These are phyloP conservation scores for Erysimum cheiranthoides DNA, from an alignment of 345 rosid species.

Conservation along the genomic window DNA sequence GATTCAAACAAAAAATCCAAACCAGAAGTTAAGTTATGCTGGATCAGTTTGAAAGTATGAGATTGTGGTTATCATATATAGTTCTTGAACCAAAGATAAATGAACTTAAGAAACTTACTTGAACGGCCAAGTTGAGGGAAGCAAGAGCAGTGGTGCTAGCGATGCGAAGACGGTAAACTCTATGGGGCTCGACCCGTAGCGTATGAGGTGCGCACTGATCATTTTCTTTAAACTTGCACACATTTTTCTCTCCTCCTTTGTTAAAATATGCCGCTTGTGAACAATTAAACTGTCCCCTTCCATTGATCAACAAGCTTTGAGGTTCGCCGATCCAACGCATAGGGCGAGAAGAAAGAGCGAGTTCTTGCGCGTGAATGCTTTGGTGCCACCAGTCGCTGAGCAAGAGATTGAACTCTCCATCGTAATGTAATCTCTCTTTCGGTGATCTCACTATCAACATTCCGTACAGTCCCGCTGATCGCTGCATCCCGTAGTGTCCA, in stretches of 20 bases:
- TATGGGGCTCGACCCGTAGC: slow-evolving; percentile 55
- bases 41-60: no score
- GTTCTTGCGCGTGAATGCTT: slow-evolving; percentile 62
- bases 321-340: slow-evolving; percentile 87
- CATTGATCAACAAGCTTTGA: slow-evolving; percentile 63
- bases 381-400: slow-evolving; percentile 92
- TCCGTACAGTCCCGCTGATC: slow-evolving; percentile 81
- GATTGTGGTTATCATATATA: no score
- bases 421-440: slow-evolving; percentile 62
- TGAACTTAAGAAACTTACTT: slow-evolving; percentile 43
- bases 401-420: slow-evolving; percentile 62
- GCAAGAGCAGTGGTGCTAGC: slow-evolving; percentile 79
- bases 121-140: slow-evolving; percentile 71
- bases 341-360: slow-evolving; percentile 65
- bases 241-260: neutral
- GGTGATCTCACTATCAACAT: slow-evolving; percentile 66
- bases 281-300: slow-evolving; percentile 83
- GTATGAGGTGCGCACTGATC: slow-evolving; percentile 75
- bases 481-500: slow-evolving; percentile 89
- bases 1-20: no score
- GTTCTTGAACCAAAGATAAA: no score
- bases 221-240: slow-evolving; percentile 55
- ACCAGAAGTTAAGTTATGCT: no score
- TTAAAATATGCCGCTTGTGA: slow-evolving; percentile 56
- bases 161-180: slow-evolving; percentile 69